Conservation (phyloP, 2,329 filamentous ascomycete genomes). For the Alternaria arborescens region DNA sequence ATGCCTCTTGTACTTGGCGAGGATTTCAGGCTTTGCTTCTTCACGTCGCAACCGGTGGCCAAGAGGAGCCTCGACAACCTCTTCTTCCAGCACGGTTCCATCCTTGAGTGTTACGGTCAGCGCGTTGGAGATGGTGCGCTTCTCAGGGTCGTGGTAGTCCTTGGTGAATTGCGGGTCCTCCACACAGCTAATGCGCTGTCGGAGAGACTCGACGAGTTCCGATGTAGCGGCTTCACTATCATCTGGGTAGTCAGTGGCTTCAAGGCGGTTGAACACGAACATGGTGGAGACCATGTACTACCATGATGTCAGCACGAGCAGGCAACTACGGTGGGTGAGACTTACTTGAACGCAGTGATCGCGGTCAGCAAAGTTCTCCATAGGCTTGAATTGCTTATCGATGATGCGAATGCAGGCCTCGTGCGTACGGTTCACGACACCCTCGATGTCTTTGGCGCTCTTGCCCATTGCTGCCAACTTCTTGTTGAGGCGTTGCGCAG, state of each 20-base stretch:
- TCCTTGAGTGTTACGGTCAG: constrained; percentile 95
- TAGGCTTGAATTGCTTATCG: constrained; percentile 99
- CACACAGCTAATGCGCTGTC: constrained; percentile 93
- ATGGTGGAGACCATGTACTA: constrained; percentile 96
- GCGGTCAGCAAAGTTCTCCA: constrained; percentile 99
- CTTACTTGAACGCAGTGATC: constrained; percentile 93
- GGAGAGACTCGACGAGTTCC: constrained; percentile 85
- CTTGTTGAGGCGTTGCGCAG: constrained; percentile 85
- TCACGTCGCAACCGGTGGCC: constrained; percentile 90
- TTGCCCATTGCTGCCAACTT: constrained; percentile 86
- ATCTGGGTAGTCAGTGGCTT: constrained; percentile 92
- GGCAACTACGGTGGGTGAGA: neutral
- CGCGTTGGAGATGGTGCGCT: constrained; percentile 97
- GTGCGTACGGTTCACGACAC: constrained; percentile 92
- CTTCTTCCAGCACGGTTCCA: constrained; percentile 88
- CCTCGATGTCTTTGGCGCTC: constrained; percentile 88
- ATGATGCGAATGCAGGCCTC: constrained; percentile 99
- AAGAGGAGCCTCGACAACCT: constrained; percentile 91
- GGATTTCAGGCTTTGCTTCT: constrained; percentile 96
- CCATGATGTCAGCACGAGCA: constrained; percentile 30
- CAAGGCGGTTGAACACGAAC: constrained; percentile 93
- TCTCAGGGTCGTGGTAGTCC: constrained; percentile 93
- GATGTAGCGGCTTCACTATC: constrained; percentile 91
- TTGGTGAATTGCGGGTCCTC: constrained; percentile 94
- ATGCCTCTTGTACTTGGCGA: constrained; percentile 95